Base-by-base conservation (phyloP, 2,329 filamentous ascomycete genomes). In the Erysiphe pisi region DNA sequence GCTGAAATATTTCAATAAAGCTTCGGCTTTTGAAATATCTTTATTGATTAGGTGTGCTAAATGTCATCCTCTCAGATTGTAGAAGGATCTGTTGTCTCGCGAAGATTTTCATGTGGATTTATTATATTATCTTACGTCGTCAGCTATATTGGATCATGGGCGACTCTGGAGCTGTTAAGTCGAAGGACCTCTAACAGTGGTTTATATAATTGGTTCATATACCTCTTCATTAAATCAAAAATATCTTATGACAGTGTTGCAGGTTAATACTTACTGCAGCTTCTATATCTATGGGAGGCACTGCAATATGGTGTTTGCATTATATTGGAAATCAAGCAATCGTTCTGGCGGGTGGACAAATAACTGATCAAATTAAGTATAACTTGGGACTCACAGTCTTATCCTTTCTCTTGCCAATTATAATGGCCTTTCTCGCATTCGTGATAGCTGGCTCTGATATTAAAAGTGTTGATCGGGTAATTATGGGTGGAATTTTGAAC, bases 291-390 rank as follows among this genome's bases (percentile, higher is more conserved):
- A 92, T 93, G 90, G 91, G 91, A 11, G 90, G 89, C 2, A 88
- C 93, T 78, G 85, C 90, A 58, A 91, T 91, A 77, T 93, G 89
- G 90, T 90, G 87, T 80, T 91, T 92, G 87, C 92, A 95, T 82
- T 94, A 92, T 80, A 90, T 95, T 79, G 93, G 92, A 31, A 94
- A 95, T 81, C 87, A 91, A 76, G 92, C 93, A 20, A 91, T 94
- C 78, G 84, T 90, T 40, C 86, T 97, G 25, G 90, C 86, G 58
- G 79, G 89, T 79, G 91, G 91, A 58, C 83, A 88, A 78, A 79
- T 84, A 18, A 84, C 87, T 52, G 84, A 93, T 16, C 92, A 94
- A 79, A 89, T 95, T 76, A 86, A 88, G 52, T 96, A 95, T 84
- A 92, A 87, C 76, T 84, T 87, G 77, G 87, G 87, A 40, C 92